These are phyloP conservation scores for Knufia petricola DNA, from an alignment of 2,329 filamentous ascomycete species.

Conservation along the genomic window DNA sequence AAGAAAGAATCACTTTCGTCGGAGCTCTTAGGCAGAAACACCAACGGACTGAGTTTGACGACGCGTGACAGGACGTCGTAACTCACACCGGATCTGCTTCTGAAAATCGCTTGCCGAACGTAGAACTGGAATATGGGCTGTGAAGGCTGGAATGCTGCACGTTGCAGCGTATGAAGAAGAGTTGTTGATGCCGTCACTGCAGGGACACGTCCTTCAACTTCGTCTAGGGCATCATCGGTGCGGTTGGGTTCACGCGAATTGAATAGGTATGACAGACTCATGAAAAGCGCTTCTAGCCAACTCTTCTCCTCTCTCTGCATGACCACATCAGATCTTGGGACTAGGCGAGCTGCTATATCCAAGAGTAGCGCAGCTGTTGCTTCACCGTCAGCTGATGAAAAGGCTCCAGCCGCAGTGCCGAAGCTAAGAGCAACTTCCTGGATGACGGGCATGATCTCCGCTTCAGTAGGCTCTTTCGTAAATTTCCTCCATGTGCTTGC, in stretches of 20 bases:
- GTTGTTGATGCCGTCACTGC: conserved; percentile 5
- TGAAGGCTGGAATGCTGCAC: background rate
- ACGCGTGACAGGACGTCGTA: background rate
- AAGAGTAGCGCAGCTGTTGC: conserved; percentile 28
- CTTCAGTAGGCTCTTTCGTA: background rate
- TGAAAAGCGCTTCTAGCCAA: conserved; percentile 43
- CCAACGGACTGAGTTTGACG: background rate
- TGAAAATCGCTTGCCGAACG: background rate
- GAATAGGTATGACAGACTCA: conserved; percentile 33
- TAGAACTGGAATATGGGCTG: background rate
- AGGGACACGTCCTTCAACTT: background rate
- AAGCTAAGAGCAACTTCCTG: background rate
- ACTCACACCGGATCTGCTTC: background rate
- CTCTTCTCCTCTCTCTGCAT: conserved; percentile 37
- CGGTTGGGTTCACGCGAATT: conserved; percentile 13
- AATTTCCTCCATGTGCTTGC: conserved; percentile 17
- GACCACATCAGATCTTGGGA: conserved; percentile 35
- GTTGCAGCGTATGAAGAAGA: background rate
- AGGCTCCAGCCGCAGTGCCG: conserved; percentile 23
- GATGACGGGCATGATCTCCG: background rate
- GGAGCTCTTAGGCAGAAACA: background rate
- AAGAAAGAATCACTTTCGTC: background rate
- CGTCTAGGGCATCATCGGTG: background rate
- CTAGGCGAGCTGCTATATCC: conserved; percentile 30
- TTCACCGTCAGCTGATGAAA: conserved; percentile 28